A percentile compares a stretch with the other conserved stretches of the same genome.
Conservation (phyloP, 768 basidiomycete species). For the Royoungia palumana region DNA sequence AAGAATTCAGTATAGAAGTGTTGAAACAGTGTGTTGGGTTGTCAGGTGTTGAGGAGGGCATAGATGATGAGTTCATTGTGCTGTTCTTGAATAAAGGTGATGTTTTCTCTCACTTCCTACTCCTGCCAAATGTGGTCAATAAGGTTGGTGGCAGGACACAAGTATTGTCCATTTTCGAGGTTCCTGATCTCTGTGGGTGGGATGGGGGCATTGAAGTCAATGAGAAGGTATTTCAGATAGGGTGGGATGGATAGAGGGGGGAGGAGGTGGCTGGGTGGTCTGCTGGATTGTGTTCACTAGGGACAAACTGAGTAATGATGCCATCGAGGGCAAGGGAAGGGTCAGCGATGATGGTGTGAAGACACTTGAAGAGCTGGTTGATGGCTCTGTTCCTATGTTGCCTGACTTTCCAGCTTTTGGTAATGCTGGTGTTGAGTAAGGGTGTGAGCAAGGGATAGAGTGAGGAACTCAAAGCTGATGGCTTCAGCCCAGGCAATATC, state of each 20-base stretch:
- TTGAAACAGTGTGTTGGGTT: no score
- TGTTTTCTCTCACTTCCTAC: no score
- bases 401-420: conserved; percentile 13
- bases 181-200: neutral
- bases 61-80: no score
- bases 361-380: conserved; percentile 14
- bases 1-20: no score
- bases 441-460: no score
- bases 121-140: neutral
- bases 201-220: neutral
- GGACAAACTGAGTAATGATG: no score
- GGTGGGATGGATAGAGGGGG: conserved; percentile 1
- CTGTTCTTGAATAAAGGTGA: no score
- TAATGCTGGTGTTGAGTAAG: conserved; percentile 20
- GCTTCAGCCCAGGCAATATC: conserved; percentile 27
- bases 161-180: neutral
- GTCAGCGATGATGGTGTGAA: conserved; percentile 2
- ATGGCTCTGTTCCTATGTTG: conserved; percentile 3
- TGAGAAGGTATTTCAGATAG: neutral
- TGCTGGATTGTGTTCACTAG: conserved; percentile 11
- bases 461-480: conserved; percentile 5
- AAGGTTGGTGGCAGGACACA: neutral
- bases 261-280: conserved; percentile 7
- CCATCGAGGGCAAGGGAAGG: no score
- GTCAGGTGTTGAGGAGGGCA: no score